phyloP scores from a whole-genome alignment of 2,329 filamentous ascomycete genomes.

The Aspergillus sp. region DNA sequence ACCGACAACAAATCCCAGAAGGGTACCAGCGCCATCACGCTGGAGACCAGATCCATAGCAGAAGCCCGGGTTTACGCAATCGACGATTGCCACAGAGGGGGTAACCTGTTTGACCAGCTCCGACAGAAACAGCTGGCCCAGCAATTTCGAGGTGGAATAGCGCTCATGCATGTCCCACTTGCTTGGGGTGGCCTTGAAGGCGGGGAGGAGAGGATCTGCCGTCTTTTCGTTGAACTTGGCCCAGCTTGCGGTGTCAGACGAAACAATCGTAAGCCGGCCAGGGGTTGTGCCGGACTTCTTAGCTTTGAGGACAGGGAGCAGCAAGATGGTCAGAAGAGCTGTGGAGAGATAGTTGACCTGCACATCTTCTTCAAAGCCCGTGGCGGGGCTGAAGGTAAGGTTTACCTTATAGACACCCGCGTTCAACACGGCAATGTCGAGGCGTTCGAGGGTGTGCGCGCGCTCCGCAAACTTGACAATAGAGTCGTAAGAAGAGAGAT shows the following conservation, averaged over 20 bases:
- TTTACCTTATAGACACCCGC: constrained; percentile 24
- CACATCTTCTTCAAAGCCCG: constrained; percentile 16
- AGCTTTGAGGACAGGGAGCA: constrained; percentile 14
- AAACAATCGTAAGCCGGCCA: constrained; percentile 11
- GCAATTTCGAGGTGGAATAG: constrained; percentile 8
- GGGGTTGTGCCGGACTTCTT: constrained; percentile 9
- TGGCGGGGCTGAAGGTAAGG: constrained; percentile 6
- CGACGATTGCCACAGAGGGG: constrained; percentile 7
- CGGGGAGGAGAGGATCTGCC: constrained; percentile 5
- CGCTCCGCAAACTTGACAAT: constrained; percentile 30
- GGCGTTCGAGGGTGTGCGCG: constrained; percentile 19
- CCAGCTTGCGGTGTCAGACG: constrained; percentile 14
- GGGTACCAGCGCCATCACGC: constrained; percentile 1
- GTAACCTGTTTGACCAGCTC: constrained; percentile 1
- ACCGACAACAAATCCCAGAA: constrained; percentile 1
- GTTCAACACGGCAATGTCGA: constrained; percentile 34
- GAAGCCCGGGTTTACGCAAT: constrained; percentile 17
- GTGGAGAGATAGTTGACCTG: constrained; percentile 22
- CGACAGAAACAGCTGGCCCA: constrained; percentile 5
- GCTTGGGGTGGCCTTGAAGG: constrained; percentile 6
- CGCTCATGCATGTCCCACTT: constrained; percentile 8
- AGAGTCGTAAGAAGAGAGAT: constrained; percentile 33
- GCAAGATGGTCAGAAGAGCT: constrained; percentile 13
- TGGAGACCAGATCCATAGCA: constrained; percentile 10
- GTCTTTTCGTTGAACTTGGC: constrained; percentile 13